phyloP scores from a whole-genome alignment of 2,329 filamentous ascomycete genomes.

The Pyrenochaeta sp. region DNA sequence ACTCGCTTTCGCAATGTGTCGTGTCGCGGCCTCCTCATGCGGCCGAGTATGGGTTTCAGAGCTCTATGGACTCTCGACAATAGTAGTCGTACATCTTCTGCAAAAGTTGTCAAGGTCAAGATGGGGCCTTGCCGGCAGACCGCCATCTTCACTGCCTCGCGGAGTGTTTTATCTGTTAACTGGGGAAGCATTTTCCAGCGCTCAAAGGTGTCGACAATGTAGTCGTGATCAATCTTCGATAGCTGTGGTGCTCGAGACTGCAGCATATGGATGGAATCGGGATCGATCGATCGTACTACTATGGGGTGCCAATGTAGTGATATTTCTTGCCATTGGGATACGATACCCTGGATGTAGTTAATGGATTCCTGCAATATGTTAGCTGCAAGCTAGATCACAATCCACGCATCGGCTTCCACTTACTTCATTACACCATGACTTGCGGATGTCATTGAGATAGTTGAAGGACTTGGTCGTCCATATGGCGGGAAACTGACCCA shows the following conservation, averaged over 20 bases:
- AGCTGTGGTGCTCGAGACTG: conserved; percentile 4
- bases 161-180: conserved; percentile 1
- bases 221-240: conserved; percentile 1
- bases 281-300: not conserved
- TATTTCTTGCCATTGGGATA: conserved; percentile 2
- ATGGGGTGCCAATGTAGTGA: conserved; percentile 1
- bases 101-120: conserved; percentile 6
- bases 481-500: conserved; percentile 1
- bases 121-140: conserved; percentile 6
- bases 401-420: not conserved
- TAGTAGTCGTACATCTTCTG: conserved; percentile 4
- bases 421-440: conserved; percentile 3
- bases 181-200: not conserved
- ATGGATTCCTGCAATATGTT: conserved; percentile 2
- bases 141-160: not conserved
- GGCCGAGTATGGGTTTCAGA: not conserved
- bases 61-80: not conserved
- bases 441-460: conserved; percentile 6
- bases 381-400: not conserved
- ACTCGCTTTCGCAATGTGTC: conserved; percentile 4
- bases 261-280: conserved; percentile 1
- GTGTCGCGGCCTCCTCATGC: not conserved
- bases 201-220: not conserved
- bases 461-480: conserved; percentile 4
- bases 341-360: conserved; percentile 5